Conservation (phyloP, 495 filamentous ascomycete species). For the Tetracladium marchalianum region DNA sequence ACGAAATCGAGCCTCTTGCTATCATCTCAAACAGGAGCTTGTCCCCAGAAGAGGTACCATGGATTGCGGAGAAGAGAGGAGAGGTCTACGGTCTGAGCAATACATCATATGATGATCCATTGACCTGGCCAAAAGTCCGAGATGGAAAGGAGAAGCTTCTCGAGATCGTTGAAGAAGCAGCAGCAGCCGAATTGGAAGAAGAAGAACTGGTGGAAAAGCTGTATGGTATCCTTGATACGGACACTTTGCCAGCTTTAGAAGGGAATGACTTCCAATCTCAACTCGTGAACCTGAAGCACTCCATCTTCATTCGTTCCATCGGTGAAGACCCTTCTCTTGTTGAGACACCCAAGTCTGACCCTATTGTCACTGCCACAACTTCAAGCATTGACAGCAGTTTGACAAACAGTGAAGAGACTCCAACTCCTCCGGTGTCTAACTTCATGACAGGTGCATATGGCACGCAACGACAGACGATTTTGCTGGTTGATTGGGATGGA, state of each 20-base stretch:
- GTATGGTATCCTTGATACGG: slow-evolving; percentile 55
- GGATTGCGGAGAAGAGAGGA: slow-evolving; percentile 55
- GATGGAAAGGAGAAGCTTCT: slow-evolving; percentile 38
- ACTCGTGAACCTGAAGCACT: slow-evolving; percentile 58
- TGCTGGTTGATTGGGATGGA: slow-evolving; percentile 68
- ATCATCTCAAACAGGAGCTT: slow-evolving; percentile 85
- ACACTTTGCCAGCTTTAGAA: slow-evolving; percentile 58
- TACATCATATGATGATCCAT: slow-evolving; percentile 57
- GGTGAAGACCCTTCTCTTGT: slow-evolving; percentile 30
- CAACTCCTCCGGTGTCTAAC: slow-evolving; percentile 23
- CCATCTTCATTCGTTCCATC: slow-evolving; percentile 76
- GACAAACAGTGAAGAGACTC: slow-evolving; percentile 20
- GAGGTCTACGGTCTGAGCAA: slow-evolving; percentile 79
- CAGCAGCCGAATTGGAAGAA: slow-evolving; percentile 40
- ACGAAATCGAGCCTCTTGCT: slow-evolving; percentile 56
- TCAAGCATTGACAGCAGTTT: slow-evolving; percentile 14
- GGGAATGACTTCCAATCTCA: slow-evolving; percentile 58
- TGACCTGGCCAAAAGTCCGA: slow-evolving; percentile 72
- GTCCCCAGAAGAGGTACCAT: slow-evolving; percentile 48
- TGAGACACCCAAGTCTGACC: slow-evolving; percentile 19
- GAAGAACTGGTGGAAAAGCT: slow-evolving; percentile 61
- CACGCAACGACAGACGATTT: slow-evolving; percentile 85
- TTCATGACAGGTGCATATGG: slow-evolving; percentile 63
- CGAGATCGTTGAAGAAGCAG: slow-evolving; percentile 28
- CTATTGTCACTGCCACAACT: slow-evolving; percentile 10